Conservation (phyloP, 495 filamentous ascomycete species). For the Penicillium lagena region DNA sequence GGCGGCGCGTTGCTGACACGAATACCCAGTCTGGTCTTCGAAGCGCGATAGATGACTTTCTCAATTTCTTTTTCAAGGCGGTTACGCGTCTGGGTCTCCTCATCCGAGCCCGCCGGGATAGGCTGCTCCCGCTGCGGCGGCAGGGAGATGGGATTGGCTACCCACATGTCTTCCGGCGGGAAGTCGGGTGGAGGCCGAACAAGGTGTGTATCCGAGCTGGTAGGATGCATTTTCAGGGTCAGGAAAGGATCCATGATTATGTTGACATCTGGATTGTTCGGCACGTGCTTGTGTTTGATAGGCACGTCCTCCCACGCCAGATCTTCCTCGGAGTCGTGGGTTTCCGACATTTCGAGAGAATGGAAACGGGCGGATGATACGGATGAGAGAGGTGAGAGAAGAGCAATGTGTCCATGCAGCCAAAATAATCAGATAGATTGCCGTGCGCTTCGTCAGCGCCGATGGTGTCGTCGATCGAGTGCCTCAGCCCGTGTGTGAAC, state of each 20-base stretch:
- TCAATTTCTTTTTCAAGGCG: constrained; percentile 13
- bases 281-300: neutral
- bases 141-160: neutral
- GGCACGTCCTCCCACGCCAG: constrained; percentile 21
- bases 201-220: neutral
- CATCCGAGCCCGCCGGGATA: constrained; percentile 61
- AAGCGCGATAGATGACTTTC: constrained; percentile 26
- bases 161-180: too few relatives aligned
- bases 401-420: too few relatives aligned
- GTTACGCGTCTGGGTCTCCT: constrained; percentile 52
- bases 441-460: too few relatives aligned
- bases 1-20: constrained; percentile 30
- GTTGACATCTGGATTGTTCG: neutral
- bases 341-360: constrained; percentile 2
- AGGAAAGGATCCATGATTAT: too few relatives aligned
- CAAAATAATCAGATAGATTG: too few relatives aligned
- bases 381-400: too few relatives aligned
- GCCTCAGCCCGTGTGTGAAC: too few relatives aligned
- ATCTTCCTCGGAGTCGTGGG: constrained; percentile 6
- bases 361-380: too few relatives aligned
- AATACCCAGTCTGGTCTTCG: constrained; percentile 57
- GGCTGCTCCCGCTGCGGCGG: constrained; percentile 43
- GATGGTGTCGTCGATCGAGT: too few relatives aligned
- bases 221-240: too few relatives aligned
- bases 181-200: too few relatives aligned